phyloP scores from a whole-genome alignment of 1,284 basidiomycete species.

The Sporisorium graminicola region DNA sequence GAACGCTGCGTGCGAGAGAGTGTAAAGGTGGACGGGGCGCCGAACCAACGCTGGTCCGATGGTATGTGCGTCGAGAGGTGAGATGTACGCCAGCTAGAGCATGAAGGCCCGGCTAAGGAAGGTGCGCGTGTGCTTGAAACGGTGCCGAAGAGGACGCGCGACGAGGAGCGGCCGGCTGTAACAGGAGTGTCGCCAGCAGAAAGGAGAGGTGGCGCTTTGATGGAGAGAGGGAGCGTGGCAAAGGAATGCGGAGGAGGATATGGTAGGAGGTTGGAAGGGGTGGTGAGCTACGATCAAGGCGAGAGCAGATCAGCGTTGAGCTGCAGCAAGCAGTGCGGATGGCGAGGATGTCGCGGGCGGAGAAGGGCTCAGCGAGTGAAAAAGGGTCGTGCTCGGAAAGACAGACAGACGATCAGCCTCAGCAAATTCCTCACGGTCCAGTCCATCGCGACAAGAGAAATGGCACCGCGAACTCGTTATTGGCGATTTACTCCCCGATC shows the following conservation, averaged over 20 bases:
- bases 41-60: not conserved
- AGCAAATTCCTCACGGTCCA: constrained; percentile 1
- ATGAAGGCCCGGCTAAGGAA: not conserved
- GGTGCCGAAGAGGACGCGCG: not conserved
- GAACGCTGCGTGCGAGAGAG: constrained; percentile 10
- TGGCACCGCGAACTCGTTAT: not conserved
- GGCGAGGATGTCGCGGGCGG: constrained; percentile 8
- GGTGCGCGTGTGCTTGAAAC: not conserved
- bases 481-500: constrained; percentile 6
- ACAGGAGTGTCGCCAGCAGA: not conserved
- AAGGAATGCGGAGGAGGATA: not conserved
- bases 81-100: constrained; percentile 1
- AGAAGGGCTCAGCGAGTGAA: not conserved
- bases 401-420: constrained; percentile 9
- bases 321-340: constrained; percentile 2
- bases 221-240: not conserved
- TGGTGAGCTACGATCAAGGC: constrained; percentile 3
- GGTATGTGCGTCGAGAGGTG: not conserved
- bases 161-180: not conserved
- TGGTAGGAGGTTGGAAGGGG: not conserved
- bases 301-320: constrained; percentile 1
- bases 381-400: constrained; percentile 21
- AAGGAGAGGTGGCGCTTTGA: constrained; percentile 7
- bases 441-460: constrained; percentile 11
- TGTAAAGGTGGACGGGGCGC: not conserved